A percentile compares a stretch with the other conserved stretches of the same genome.
These are phyloP conservation scores for Marasmius tenuissimus DNA, from an alignment of 1,284 basidiomycete species.

Conservation along the genomic window DNA sequence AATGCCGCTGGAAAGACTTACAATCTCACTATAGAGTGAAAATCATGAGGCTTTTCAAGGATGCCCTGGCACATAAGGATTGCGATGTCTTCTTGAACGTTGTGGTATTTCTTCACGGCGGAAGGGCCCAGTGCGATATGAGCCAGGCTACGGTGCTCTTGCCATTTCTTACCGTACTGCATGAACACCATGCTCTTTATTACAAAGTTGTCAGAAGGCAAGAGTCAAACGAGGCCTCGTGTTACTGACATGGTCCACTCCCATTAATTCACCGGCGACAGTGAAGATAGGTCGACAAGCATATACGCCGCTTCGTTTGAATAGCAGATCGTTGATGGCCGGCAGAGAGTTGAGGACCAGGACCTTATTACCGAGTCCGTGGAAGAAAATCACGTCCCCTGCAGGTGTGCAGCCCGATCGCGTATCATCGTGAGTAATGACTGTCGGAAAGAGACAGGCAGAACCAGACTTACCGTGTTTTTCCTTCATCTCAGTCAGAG, in stretches of 20 bases:
- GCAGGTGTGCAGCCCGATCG: neutral
- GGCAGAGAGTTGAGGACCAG: constrained; percentile 33
- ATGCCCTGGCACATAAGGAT: constrained; percentile 15
- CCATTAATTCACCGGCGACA: constrained; percentile 36
- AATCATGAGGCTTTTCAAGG: constrained; percentile 21
- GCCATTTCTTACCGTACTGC: constrained; percentile 25
- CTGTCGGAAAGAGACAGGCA: neutral
- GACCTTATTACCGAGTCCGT: constrained; percentile 25
- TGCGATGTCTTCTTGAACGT: constrained; percentile 20
- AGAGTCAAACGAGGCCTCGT: neutral
- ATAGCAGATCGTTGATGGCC: constrained; percentile 31
- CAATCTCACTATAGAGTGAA: constrained; percentile 25
- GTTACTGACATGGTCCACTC: constrained; percentile 21
- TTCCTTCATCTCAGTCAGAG: constrained; percentile 1
- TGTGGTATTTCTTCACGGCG: constrained; percentile 24
- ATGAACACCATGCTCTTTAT: constrained; percentile 22
- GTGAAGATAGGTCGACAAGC: constrained; percentile 34
- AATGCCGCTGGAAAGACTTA: constrained; percentile 10
- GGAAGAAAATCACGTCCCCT: constrained; percentile 27
- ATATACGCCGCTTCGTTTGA: constrained; percentile 30
- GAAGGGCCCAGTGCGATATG: constrained; percentile 21
- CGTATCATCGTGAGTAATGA: neutral
- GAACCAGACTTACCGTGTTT: neutral
- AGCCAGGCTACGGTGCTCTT: constrained; percentile 21
- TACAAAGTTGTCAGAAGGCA: neutral